Evolutionary conservation across 139 green algal genomes (phyloP).

Genomic region (Prasinococcaceae sp.): DNA sequence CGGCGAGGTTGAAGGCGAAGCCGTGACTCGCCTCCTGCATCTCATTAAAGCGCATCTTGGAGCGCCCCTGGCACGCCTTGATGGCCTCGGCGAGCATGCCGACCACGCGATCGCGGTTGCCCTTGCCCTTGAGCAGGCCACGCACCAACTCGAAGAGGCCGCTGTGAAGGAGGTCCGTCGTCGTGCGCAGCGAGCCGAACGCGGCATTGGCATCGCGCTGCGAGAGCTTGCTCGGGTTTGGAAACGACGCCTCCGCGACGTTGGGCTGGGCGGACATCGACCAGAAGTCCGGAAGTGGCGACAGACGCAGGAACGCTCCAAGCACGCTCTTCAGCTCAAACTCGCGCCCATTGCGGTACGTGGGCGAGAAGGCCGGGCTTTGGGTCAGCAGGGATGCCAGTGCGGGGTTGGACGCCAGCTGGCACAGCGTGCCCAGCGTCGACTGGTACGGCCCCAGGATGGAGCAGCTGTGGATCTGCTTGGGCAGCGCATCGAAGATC

Average conservation of each 20-base stretch:
- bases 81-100: conserved; percentile 55
- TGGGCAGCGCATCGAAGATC: conserved; percentile 22
- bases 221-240: conserved; percentile 12
- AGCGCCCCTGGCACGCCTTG: conserved; percentile 57
- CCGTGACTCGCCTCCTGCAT: conserved; percentile 32
- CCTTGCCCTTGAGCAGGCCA: conserved; percentile 44
- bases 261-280: background rate
- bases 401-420: conserved; percentile 36
- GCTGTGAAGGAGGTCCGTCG: conserved; percentile 19
- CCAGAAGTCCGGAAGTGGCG: conserved; percentile 31
- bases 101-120: conserved; percentile 49
- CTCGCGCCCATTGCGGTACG: conserved; percentile 6
- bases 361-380: conserved; percentile 29
- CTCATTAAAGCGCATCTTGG: conserved; percentile 53
- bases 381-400: no score
- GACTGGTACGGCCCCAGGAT: conserved; percentile 47
- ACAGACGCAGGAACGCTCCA: conserved; percentile 58
- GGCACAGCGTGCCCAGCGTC: conserved; percentile 33
- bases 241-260: conserved; percentile 4
- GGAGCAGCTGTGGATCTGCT: conserved; percentile 13
- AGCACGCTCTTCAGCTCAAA: conserved; percentile 37
- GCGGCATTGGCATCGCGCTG: conserved; percentile 14
- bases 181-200: conserved; percentile 37
- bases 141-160: conserved; percentile 39
- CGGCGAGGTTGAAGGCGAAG: conserved; percentile 67